These are phyloP conservation scores for Phytopythium litorale DNA, from an alignment of 352 stramenopile species.

Conservation along the genomic window DNA sequence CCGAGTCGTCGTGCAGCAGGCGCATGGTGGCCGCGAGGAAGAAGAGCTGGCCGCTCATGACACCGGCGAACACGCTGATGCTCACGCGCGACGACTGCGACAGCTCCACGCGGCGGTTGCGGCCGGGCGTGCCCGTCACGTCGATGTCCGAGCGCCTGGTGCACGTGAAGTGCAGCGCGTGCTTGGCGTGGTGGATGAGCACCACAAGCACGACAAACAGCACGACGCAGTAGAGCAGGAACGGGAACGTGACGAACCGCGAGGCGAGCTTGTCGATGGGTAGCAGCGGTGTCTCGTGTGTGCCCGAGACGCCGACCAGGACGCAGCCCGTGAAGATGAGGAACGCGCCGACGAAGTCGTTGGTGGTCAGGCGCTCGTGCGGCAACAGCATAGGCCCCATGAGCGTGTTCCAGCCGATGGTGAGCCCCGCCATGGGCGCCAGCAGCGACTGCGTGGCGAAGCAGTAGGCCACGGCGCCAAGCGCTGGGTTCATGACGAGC, in stretches of 20 bases:
- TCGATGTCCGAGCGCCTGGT: constrained; percentile 3
- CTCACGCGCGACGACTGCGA: constrained; percentile 24
- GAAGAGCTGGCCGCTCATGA: constrained; percentile 78
- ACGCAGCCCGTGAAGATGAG: constrained; percentile 79
- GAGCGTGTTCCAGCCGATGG: constrained; percentile 81
- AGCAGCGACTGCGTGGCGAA: constrained; percentile 80
- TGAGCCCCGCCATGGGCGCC: constrained; percentile 78
- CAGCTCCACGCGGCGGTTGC: constrained; percentile 16
- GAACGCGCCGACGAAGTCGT: constrained; percentile 71
- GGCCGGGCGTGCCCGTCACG: constrained; percentile 1
- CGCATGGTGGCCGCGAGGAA: constrained; percentile 70
- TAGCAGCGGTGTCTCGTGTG: constrained; percentile 54
- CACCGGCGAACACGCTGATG: constrained; percentile 59
- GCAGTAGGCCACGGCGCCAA: constrained; percentile 64
- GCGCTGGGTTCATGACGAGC: constrained; percentile 69
- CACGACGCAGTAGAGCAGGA: constrained; percentile 51
- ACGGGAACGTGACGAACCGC: constrained; percentile 57
- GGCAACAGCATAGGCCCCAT: constrained; percentile 67
- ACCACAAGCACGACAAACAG: constrained; percentile 40
- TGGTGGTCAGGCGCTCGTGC: constrained; percentile 62
- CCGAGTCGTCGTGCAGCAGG: constrained; percentile 49
- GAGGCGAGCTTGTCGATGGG: constrained; percentile 49
- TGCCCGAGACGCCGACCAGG: constrained; percentile 65
- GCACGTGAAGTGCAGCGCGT: constrained; percentile 49
- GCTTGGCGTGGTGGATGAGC: constrained; percentile 48